phyloP scores from a whole-genome alignment of 176 grass and related monocot species.

The Chloris gayana region DNA sequence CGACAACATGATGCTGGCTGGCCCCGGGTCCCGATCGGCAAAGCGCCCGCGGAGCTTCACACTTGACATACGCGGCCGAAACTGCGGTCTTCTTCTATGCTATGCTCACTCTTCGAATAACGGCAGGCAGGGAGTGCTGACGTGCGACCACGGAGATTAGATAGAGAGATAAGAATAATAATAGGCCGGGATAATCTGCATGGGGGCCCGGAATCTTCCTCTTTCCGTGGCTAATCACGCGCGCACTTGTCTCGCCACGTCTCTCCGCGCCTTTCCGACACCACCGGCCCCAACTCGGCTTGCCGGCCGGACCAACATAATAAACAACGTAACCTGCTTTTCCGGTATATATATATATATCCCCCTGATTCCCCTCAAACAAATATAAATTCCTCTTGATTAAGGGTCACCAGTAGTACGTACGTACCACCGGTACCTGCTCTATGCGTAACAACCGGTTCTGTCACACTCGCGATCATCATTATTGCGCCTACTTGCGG shows the following conservation, averaged over 20 bases:
- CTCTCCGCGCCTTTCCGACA: no score
- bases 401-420: not conserved
- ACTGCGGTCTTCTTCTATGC: not conserved
- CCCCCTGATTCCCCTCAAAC: no score
- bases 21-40: no score
- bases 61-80: not conserved
- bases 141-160: no score
- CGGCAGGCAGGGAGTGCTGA: no score
- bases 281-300: not conserved
- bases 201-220: not conserved
- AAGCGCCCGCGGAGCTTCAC: no score
- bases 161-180: no score
- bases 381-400: not conserved
- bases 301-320: no score
- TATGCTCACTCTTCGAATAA: no score
- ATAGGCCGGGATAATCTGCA: no score
- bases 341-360: no score
- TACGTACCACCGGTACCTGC: not conserved
- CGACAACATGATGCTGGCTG: no score
- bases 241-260: not conserved
- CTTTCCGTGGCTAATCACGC: not conserved
- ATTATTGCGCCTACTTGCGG: not conserved
- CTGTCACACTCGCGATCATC: not conserved
- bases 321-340: not conserved
- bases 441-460: not conserved